Base-by-base conservation (phyloP, 2,329 filamentous ascomycete genomes). In the Pseudocercospora musae region DNA sequence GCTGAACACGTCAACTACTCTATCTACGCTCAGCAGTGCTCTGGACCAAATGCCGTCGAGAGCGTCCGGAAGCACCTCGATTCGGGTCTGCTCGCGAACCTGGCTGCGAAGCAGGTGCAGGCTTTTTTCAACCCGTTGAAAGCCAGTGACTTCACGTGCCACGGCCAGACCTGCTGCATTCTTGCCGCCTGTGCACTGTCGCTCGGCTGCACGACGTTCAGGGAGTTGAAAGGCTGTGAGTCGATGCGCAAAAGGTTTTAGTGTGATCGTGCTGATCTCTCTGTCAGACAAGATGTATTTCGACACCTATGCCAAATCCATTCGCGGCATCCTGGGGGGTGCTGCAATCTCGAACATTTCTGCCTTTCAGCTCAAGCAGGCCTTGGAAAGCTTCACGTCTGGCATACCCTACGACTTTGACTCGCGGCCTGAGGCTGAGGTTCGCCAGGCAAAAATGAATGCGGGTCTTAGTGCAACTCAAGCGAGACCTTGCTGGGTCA, bases 101-200 rank as follows among this genome's bases (percentile, higher is more conserved):
- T 66, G 18, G 58, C 58, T 1, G 44, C 58, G 23, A 63, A 55
- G 23, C 52, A 63, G 33, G 59, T 66, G 23, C 44, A 58, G 18
- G 60, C 55, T 49, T 66, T 59, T 50, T 62, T 62, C 55, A 62
- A 64, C 27, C 61, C 64, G 9, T 52, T 58, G n/a, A 58, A 58
- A 10, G 13, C 49, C 15, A 20, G 31, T 3, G 58, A 66, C 21
- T 63, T 27, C 44, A 64, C 58, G 1, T 21, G 29, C 13, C 44
- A 49, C 4, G 57, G 44, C n/a, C 27, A 58, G 11, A 58, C 42
- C 2, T 58, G 42, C 44, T n/a, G 31, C 29, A 49, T 58, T 15
- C 25, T 58, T 25, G 49, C 49, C 4, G 50, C 50, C 15, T 53
- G 50, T 29, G 50, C 50, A n/a, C 23, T 53, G 10, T 29, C 25